A percentile compares a stretch with the other conserved stretches of the same genome.
Conservation (phyloP, 1,284 basidiomycete species). For the Papiliotrema nemorosa region DNA sequence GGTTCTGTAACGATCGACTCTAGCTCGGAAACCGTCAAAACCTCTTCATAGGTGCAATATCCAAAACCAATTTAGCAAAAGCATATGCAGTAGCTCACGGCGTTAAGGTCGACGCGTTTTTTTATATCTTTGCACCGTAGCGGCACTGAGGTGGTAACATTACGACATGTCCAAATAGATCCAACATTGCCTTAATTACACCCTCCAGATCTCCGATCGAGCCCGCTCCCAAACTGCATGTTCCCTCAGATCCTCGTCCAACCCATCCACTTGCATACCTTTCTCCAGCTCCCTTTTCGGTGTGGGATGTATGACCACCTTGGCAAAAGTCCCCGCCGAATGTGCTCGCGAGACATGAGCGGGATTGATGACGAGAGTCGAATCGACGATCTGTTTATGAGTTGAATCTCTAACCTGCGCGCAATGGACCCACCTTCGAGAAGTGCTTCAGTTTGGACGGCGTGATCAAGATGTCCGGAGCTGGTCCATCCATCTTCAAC, state of each 20-base stretch:
- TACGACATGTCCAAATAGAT: too few relatives aligned
- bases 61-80: too few relatives aligned
- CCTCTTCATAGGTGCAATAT: neutral
- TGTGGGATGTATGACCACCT: conserved; percentile 44
- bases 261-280: conserved; percentile 18
- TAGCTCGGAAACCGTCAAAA: neutral
- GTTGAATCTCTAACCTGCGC: neutral
- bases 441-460: conserved; percentile 84
- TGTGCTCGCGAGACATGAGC: conserved; percentile 38
- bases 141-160: too few relatives aligned
- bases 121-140: too few relatives aligned
- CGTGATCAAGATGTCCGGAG: conserved; percentile 78
- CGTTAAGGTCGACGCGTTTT: too few relatives aligned
- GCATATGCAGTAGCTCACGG: too few relatives aligned
- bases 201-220: conserved; percentile 47
- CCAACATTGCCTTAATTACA: conserved; percentile 22
- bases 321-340: conserved; percentile 48
- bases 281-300: conserved; percentile 20
- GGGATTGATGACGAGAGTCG: conserved; percentile 49
- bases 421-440: conserved; percentile 60
- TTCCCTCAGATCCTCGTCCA: conserved; percentile 27
- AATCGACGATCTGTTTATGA: conserved; percentile 44
- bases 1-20: conserved; percentile 1
- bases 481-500: conserved; percentile 46
- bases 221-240: conserved; percentile 44